Base-by-base conservation (phyloP, 78 protist species). In the Isochrysis galbana region DNA sequence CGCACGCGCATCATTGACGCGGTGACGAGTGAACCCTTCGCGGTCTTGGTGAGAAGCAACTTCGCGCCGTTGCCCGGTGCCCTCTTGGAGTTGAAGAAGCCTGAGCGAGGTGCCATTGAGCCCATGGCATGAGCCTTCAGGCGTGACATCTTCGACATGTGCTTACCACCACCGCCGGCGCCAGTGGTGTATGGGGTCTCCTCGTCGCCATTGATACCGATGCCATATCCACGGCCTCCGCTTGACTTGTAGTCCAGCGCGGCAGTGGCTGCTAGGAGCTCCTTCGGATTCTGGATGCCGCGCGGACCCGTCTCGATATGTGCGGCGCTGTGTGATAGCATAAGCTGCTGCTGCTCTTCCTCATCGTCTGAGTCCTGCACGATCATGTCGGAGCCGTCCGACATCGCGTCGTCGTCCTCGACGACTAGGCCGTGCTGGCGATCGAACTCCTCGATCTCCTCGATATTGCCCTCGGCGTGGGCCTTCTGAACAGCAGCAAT, bases 21-120 rank as follows among this genome's bases (percentile, higher is more conserved):
- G 47, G 84, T 32, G 84, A 77, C n/a, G 47, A 77, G 45, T 17
- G 84, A 77, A 23, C 84, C 84, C 84, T 77, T 77, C 34, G 47
- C 46, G 14, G 46, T 77, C 46, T 77, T 77, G 36, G 84, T 22
- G 46, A 77, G 47, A 14, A 77, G 4, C 25, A 77, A 46, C 84
- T 77, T 77, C 47, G 2, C 14, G 47, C 47, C 84, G 44, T 39
- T 32, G 32, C 21, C 29, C 61, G 29, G 61, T n/a, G n/a, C n/a
- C n/a, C n/a, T n/a, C n/a, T n/a, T n/a, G n/a, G n/a, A n/a, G n/a
- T n/a, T n/a, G n/a, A n/a, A n/a, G n/a, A n/a, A n/a, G 61, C 61
- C 29, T 32, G 84, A 2, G 32, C 47, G 17, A 46, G 10, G 10
- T 41, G 39, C 14, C 34, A 23, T 29, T 46, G 84, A 77, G 84